Conservation (phyloP, 2,329 filamentous ascomycete genomes). For the Graphiopsis chlorocephala region DNA sequence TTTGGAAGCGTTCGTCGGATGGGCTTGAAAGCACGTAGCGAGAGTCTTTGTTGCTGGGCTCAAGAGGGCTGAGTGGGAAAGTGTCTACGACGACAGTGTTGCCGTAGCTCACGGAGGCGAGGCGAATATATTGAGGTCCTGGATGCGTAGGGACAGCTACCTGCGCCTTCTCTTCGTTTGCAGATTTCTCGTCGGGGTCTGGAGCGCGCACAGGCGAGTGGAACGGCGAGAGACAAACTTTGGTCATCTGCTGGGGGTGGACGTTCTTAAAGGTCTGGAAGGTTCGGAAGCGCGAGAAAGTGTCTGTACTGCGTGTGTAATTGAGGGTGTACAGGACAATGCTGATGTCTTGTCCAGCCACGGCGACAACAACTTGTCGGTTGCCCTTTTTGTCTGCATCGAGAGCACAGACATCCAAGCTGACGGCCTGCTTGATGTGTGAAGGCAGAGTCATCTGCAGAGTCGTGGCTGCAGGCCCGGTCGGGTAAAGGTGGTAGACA, state of each 20-base stretch:
- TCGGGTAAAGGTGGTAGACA: conserved; percentile 60
- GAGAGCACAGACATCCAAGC: conserved; percentile 73
- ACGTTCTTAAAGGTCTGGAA: conserved; percentile 56
- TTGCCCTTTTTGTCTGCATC: conserved; percentile 57
- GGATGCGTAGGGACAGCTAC: conserved; percentile 25
- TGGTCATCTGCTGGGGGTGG: conserved; percentile 59
- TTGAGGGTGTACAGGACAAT: conserved; percentile 77
- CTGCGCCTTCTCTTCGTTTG: conserved; percentile 21
- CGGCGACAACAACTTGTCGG: conserved; percentile 75
- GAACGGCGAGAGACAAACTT: conserved; percentile 47
- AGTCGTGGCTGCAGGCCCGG: conserved; percentile 49
- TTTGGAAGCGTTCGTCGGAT: conserved; percentile 52
- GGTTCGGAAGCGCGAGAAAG: conserved; percentile 47
- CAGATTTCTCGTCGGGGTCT: conserved; percentile 25
- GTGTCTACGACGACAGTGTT: conserved; percentile 78
- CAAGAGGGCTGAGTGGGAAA: conserved; percentile 60
- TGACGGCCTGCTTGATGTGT: conserved; percentile 70
- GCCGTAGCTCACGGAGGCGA: conserved; percentile 77
- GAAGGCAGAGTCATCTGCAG: conserved; percentile 61
- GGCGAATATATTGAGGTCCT: conserved; percentile 62
- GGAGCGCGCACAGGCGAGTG: conserved; percentile 37
- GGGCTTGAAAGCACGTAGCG: conserved; percentile 68
- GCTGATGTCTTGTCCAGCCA: conserved; percentile 75
- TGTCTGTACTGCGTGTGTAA: conserved; percentile 54
- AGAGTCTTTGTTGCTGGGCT: conserved; percentile 47